Evolutionary conservation across 805 yeast genomes (phyloP), one percentile per base, ranked within the genome.

Genomic region (Spathaspora sp.): DNA sequence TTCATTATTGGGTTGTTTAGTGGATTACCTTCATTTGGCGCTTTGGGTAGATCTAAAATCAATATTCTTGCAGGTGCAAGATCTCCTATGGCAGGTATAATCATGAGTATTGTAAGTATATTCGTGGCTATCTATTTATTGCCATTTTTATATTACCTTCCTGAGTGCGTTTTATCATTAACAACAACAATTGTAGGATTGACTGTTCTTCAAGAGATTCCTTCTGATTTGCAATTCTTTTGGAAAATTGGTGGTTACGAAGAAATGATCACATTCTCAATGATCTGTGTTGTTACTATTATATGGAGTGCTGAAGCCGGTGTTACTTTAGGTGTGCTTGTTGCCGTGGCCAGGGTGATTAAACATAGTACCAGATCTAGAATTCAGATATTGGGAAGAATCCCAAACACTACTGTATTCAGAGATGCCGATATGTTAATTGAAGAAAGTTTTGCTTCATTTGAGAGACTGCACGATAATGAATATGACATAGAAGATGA

Each of bases 311-410:
- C 73, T 10, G 67, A 71, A 51, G 66, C 72, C 5, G 78, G 77
- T 6, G 68, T 73, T 1, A 51, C 65, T 2, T 49, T 70, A 18
- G 78, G 78, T 0, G 60, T 69, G 8, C 57, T 65, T 16, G 55
- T 73, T 23, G 72, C 77, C 0, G 62, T 72, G 18, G 57, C 69
- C 10, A 52, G 73, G 16, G 60, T 70, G 14, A 79, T 91, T 29
- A 86, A 82, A 57, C 89, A 89, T 62, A 85, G 96, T 1, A 83
- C 96, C 0, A 75, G 79, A 51, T 91, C 97, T 1, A 76, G 96
- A 56, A 89, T 91, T 53, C 97, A 90, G 65, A 87, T 92, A 47
- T 71, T 90, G 55, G 89, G 91, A 2, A 75, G 94, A 51, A 58
- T 63, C 19, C 72, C 75, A 7, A 50, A 60, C 42, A 55, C 62